Evolutionary conservation across 305 asterid genomes (phyloP), one percentile per base, ranked within the genome.

Genomic region (Solanum aculeatissimum): DNA sequence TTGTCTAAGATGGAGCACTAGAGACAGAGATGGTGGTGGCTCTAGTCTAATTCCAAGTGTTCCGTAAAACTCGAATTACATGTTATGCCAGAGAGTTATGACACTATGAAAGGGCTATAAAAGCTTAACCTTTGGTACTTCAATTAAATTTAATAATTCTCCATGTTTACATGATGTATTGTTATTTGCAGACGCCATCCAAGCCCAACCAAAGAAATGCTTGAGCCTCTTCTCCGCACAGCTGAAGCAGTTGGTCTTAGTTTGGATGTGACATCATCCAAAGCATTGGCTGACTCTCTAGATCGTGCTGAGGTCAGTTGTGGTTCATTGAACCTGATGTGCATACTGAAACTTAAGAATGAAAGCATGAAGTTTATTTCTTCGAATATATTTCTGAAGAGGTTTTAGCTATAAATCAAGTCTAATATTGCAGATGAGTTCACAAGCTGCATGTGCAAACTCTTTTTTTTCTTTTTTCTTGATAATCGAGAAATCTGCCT

Each of bases 221-320:
- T 95, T 85, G 98, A 97, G 87, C 99, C 99, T 89, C 90, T 97
- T 87, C 80, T 92, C 63, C 97, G 91, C 81, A 95, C 98, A 80
- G 98, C 98, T 90, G 95, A 97, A 86, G 91, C 99, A 81, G 92
- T 95, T 87, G 98, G 98, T 89, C 84, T 97, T 81, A 88, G 89
- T 85, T 92, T 97, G 90, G 99, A 95, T 85, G 93, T 95, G 84
- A 78, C 98, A 84, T 97, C 99, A 80, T 97, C 99, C 81, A 97
- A 95, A 92, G 95, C 98, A 81, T 84, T 97, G 89, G 99, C 99
- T 83, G 99, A 97, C 91, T 97, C 99, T 84, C 98, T 97, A 55
- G 99, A 97, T 90, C 90, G 79, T 88, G 99, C 99, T 83, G 94
- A 95, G 97, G 99, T 95, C 86, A 89, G 97, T 86, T 86, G 15